phyloP scores from a whole-genome alignment of 805 yeast genomes.

The Kuraishia ogatae region DNA sequence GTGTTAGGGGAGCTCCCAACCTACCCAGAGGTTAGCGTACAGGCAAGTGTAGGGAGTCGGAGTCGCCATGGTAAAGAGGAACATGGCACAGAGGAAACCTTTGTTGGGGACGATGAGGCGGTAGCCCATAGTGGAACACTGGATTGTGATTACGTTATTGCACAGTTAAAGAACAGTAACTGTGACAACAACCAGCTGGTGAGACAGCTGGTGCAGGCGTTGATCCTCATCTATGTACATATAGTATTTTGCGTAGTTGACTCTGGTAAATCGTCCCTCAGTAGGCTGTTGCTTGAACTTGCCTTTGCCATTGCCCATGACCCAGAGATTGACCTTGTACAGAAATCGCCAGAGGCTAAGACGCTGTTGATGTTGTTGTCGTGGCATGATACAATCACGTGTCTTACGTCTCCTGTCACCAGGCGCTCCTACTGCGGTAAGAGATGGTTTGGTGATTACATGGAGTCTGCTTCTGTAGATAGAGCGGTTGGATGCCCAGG shows the following conservation, averaged over 20 bases:
- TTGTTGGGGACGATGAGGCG: too few relatives aligned
- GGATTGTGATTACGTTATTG: background rate
- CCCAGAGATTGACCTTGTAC: background rate
- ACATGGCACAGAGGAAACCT: too few relatives aligned
- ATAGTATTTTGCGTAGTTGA: background rate
- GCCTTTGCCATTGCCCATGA: background rate
- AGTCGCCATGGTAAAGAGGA: too few relatives aligned
- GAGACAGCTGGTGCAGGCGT: background rate
- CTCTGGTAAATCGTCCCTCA: background rate
- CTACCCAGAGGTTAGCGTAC: too few relatives aligned
- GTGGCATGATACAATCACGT: background rate
- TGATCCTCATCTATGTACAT: background rate
- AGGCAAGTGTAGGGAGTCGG: too few relatives aligned
- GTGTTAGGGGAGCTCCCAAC: too few relatives aligned
- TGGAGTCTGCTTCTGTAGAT: background rate
- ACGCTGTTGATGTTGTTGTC: background rate
- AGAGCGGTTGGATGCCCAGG: background rate
- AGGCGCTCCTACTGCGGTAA: background rate
- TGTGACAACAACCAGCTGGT: background rate
- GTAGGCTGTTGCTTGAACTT: background rate
- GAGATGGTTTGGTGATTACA: background rate
- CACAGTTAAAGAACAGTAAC: background rate
- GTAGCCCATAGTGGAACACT: background rate
- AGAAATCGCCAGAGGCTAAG: background rate
- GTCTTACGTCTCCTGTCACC: background rate